These are phyloP conservation scores for Aspergillus cejpii DNA, from an alignment of 2,329 filamentous ascomycete species.

Conservation along the genomic window DNA sequence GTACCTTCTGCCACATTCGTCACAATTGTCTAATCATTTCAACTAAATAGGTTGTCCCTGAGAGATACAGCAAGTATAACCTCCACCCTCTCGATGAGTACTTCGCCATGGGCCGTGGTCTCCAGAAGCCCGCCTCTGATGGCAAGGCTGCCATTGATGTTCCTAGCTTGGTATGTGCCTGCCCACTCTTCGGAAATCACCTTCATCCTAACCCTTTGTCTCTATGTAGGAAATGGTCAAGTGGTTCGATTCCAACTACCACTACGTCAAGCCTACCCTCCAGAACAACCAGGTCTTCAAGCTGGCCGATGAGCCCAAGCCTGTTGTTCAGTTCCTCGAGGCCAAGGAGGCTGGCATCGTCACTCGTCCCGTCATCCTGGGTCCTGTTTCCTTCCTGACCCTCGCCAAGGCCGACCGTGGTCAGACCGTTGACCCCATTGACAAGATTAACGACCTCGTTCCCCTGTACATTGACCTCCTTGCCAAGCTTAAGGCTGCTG, in stretches of 20 bases:
- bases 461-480: slow-evolving; percentile 94
- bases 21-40: slow-evolving; percentile 18
- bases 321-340: slow-evolving; percentile 88
- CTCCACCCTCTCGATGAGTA: slow-evolving; percentile 90
- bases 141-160: slow-evolving; percentile 63
- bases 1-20: slow-evolving; percentile 6
- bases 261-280: slow-evolving; percentile 99
- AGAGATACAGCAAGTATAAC: slow-evolving; percentile 85
- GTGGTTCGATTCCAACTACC: slow-evolving; percentile 99
- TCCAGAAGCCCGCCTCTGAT: slow-evolving; percentile 69
- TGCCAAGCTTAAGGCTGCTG: slow-evolving; percentile 86
- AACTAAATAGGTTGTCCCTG: slow-evolving; percentile 65
- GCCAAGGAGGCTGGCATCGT: slow-evolving; percentile 92
- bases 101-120: slow-evolving; percentile 99
- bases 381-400: slow-evolving; percentile 94
- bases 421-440: slow-evolving; percentile 87
- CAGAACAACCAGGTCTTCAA: slow-evolving; percentile 96
- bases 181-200: background rate
- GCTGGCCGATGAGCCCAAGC: slow-evolving; percentile 81
- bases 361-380: slow-evolving; percentile 90
- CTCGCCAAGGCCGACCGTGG: slow-evolving; percentile 97
- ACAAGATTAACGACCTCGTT: slow-evolving; percentile 84
- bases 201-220: slow-evolving; percentile 22
- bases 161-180: slow-evolving; percentile 59
- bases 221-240: slow-evolving; percentile 84